These are phyloP conservation scores for Uromyces viciae-fabae DNA, from an alignment of 1,284 basidiomycete species.

Conservation along the genomic window DNA sequence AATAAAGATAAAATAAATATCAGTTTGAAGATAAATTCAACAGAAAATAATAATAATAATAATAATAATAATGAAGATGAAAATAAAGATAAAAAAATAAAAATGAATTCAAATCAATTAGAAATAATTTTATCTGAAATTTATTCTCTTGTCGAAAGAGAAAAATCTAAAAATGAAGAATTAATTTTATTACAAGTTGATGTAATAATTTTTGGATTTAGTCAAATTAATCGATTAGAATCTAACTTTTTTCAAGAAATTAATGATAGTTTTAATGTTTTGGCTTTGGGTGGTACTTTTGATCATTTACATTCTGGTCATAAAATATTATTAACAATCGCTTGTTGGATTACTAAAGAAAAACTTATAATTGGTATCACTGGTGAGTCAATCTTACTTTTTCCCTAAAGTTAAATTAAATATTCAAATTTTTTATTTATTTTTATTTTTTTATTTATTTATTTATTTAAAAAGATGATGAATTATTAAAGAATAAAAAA, in stretches of 20 bases:
- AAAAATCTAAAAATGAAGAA: neutral
- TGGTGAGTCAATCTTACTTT: no score
- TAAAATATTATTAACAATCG: conserved; percentile 92
- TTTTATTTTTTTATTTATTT: no score
- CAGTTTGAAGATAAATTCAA: no score
- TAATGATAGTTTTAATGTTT: neutral
- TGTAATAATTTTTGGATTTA: neutral
- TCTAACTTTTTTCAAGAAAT: neutral
- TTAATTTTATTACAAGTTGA: neutral
- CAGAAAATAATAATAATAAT: no score
- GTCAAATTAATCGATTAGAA: neutral
- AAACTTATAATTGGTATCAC: conserved; percentile 88
- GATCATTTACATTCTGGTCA: conserved; percentile 97
- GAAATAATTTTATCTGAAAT: neutral
- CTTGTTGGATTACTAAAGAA: conserved; percentile 69
- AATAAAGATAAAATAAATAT: no score
- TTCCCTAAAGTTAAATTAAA: no score
- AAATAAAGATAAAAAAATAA: neutral
- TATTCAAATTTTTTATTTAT: neutral
- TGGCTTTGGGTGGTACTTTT: conserved; percentile 73
- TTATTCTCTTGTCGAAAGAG: neutral
- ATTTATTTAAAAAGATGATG: neutral
- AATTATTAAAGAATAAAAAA: neutral
- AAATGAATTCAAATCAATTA: neutral
- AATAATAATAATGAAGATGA: neutral